Conservation (phyloP, 192 early-diverging fungal genomes). For the Allomyces javanicus region DNA sequence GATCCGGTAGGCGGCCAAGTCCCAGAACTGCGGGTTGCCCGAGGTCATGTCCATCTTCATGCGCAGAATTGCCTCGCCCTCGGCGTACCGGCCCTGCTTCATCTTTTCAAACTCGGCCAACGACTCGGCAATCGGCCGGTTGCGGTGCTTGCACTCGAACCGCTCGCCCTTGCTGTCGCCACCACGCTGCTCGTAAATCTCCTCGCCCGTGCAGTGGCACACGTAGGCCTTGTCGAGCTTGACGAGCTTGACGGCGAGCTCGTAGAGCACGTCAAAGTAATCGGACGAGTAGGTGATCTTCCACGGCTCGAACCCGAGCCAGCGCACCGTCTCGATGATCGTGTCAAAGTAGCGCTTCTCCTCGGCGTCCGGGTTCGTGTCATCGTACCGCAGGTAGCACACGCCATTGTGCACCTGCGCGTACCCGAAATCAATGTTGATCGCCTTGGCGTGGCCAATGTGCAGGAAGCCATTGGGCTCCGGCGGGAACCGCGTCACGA, state of each 20-base stretch:
- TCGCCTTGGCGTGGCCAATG: conserved; percentile 98
- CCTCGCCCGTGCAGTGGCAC: conserved; percentile 86
- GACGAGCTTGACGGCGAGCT: conserved; percentile 81
- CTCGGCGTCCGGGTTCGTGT: conserved; percentile 82
- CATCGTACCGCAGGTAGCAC: conserved; percentile 80
- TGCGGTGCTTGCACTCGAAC: conserved; percentile 72
- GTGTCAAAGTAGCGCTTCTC: conserved; percentile 89
- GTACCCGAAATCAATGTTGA: conserved; percentile 99
- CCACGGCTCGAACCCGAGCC: conserved; percentile 88
- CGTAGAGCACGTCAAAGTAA: conserved; percentile 91
- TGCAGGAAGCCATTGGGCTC: conserved; percentile 98
- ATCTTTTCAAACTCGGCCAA: conserved; percentile 87
- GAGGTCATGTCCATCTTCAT: conserved; percentile 99
- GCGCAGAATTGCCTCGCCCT: conserved; percentile 74
- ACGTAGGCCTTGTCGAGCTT: conserved; percentile 77
- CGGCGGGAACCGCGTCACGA: conserved; percentile 96
- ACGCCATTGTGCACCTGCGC: conserved; percentile 73
- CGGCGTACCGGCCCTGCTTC: conserved; percentile 91
- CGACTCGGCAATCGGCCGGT: conserved; percentile 80
- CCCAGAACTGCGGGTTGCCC: conserved; percentile 99
- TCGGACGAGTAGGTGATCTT: conserved; percentile 92
- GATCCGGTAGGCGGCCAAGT: conserved; percentile 92
- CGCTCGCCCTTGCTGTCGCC: conserved; percentile 74
- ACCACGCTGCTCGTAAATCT: conserved; percentile 81
- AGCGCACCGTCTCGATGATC: conserved; percentile 78